Evolutionary conservation across 208 protist genomes (phyloP).

Genomic region (Wallacemonas sp.): DNA sequence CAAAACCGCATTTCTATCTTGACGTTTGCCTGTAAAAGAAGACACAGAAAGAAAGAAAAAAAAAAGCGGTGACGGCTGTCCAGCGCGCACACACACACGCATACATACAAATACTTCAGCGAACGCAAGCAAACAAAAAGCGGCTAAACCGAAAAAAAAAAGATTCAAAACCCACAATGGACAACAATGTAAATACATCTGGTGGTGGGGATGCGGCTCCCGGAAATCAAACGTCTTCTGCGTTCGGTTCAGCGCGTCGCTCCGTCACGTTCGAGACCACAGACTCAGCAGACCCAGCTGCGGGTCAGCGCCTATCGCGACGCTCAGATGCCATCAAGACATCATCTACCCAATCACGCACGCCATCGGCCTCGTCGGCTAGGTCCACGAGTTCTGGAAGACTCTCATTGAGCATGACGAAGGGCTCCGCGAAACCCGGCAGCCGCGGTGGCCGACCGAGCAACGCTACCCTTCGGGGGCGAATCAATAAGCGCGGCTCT

Average conservation of each 20-base stretch:
- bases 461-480: too few species aligned
- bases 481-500: too few species aligned
- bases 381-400: not conserved
- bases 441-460: too few species aligned
- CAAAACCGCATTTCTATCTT: too few species aligned
- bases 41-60: not conserved
- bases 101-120: not conserved
- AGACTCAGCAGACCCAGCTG: not conserved
- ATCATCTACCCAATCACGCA: not conserved
- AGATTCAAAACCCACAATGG: too few species aligned
- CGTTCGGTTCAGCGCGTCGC: not conserved
- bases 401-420: not conserved
- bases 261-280: conserved; percentile 12
- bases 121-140: not conserved
- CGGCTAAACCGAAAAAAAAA: not conserved
- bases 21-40: too few species aligned
- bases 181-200: too few species aligned
- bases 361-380: not conserved
- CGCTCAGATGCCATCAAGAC: not conserved
- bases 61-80: too few species aligned
- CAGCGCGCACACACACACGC: not conserved
- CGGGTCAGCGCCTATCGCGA: not conserved
- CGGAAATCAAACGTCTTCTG: too few species aligned
- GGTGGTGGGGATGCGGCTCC: too few species aligned
- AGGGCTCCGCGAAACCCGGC: too few species aligned